Percentiles rank a stretch among this genome's conserved stretches.
phyloP scores from a whole-genome alignment of 768 basidiomycete species.

The Amanita exitialis region DNA sequence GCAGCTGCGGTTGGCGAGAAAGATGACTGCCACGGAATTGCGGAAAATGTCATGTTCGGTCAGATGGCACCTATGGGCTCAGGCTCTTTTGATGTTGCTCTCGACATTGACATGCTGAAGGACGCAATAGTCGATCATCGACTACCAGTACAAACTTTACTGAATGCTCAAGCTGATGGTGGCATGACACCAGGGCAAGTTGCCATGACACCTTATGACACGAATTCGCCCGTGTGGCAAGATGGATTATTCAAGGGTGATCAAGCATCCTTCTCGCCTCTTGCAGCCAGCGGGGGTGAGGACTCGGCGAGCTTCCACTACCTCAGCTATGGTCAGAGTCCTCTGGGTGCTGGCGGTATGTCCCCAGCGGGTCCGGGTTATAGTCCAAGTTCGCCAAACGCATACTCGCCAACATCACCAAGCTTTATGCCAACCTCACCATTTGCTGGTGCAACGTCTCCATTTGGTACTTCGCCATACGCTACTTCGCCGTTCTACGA shows the following conservation, averaged over 20 bases:
- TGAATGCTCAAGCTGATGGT: conserved; percentile 71
- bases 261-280: conserved; percentile 88
- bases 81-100: conserved; percentile 88
- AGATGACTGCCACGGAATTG: conserved; percentile 96
- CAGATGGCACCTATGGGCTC: conserved; percentile 99
- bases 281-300: conserved; percentile 80
- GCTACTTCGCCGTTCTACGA: conserved; percentile 81
- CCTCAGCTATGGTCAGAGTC: conserved; percentile 79
- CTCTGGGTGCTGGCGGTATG: conserved; percentile 75
- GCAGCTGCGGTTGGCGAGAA: conserved; percentile 97
- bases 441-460: conserved; percentile 73
- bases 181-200: conserved; percentile 89
- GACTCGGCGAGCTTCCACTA: conserved; percentile 66
- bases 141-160: conserved; percentile 73
- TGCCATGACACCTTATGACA: conserved; percentile 95
- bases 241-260: conserved; percentile 74
- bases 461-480: conserved; percentile 73
- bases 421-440: conserved; percentile 78
- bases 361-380: conserved; percentile 84
- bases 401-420: conserved; percentile 84
- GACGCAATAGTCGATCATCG: conserved; percentile 97
- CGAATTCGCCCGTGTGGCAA: conserved; percentile 79
- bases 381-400: conserved; percentile 86
- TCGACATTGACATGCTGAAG: conserved; percentile 98
- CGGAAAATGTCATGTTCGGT: conserved; percentile 99